Base-by-base conservation (phyloP, 176 grass and related monocot species). In the Puccinellia tenuiflora region DNA sequence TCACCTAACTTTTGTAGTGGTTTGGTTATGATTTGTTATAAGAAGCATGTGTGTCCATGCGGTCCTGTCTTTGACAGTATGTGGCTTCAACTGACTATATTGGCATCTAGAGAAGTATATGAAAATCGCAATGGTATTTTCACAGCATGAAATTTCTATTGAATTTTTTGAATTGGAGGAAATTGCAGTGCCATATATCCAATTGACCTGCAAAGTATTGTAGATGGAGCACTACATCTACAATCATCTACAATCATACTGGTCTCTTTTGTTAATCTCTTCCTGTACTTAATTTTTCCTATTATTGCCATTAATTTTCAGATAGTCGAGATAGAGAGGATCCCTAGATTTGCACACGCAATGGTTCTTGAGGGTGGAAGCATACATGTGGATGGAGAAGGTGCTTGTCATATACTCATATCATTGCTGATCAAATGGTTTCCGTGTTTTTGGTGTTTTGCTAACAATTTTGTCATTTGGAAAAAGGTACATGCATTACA, bases 311-410 rank as follows among this genome's bases (percentile, higher is more conserved):
- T 68, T 53, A 5, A 55, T 77, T 85, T 73, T 68, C 82, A 95
- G 96, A 95, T 98, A 78, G 35, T 91, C 0, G 92, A 91, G 37
- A 87, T 91, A 16, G 92, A 98, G 78, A 90, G 70, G 79, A 65
- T 88, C 45, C 65, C 86, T 89, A 88, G 90, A 80, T 95, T 93
- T 86, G 46, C 79, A 9, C 96, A 98, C 33, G 54, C 55, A n/a
- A 98, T 98, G 79, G 53, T 98, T 83, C 88, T 98, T 12, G 96
- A 98, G 88, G 95, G 95, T 80, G 95, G 95, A 91, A 95, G 95
- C 76, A 95, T 98, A 63, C 95, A 98, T 78, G 95, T 95, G 15
- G 95, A 98, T 38, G 92, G 92, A 50, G 95, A 98, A 91, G 95
- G 95, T 98, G 2, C 28, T 45, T 82, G 40, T 34, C 26, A 26